Evolutionary conservation across 2,329 filamentous ascomycete genomes (phyloP), one percentile per base, ranked within the genome.

Genomic region (Thielaviopsis populi): DNA sequence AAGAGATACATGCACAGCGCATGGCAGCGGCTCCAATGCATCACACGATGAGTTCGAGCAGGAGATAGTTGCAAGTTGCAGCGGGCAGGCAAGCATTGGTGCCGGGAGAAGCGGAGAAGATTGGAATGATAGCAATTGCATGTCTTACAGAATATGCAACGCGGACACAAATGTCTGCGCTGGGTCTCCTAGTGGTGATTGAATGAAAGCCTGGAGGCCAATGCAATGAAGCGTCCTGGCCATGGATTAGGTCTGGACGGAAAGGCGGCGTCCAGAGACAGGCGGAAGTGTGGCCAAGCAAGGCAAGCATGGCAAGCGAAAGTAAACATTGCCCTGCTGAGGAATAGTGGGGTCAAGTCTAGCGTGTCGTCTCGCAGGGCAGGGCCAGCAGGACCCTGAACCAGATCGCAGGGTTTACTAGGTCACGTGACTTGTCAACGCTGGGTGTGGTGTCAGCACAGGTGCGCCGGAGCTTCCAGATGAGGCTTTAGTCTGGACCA

Each of bases 331-430:
- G 15, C 3, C 27, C 6, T 33, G 7, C 15, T 17, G n/a, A 56
- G n/a, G n/a, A 56, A 56, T 56, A 56, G 50, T 56, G 50, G 27
- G 27, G 50, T n/a, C 50, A n/a, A 8, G 50, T 56, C 27, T 56
- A 56, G 27, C 50, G 30, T 10, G 15, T 19, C 24, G 7, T 15
- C 30, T 56, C 17, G 13, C 2, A 33, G 30, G 24, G 17, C 50
- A 5, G n/a, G 6, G 48, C n/a, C n/a, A 53, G 8, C 27, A 33
- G 27, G 27, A 5, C 24, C 13, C 50, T n/a, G 17, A n/a, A n/a
- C n/a, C n/a, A n/a, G 27, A 27, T 13, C 0, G 0, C 6, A 19
- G 42, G 42, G 15, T 46, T 46, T 15, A 7, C 15, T 5, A 1
- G 2, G 2, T 61, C 59, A 61, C 59, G 59, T 61, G 59, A 46